phyloP scores from a whole-genome alignment of 2,329 filamentous ascomycete species.

The Cytospora schulzeri region DNA sequence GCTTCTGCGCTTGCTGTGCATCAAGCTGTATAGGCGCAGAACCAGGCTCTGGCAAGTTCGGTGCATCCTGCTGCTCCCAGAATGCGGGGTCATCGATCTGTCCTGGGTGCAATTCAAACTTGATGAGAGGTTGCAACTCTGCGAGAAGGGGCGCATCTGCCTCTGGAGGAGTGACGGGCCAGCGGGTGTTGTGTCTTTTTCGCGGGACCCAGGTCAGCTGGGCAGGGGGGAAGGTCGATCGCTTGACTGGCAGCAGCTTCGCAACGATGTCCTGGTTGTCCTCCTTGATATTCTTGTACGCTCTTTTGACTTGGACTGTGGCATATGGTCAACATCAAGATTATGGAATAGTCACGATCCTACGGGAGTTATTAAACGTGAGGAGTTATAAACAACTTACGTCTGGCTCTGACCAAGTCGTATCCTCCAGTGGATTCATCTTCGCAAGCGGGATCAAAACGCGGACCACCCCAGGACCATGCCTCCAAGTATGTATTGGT shows the following conservation, averaged over 20 bases:
- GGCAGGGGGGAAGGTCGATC: slow-evolving; percentile 7
- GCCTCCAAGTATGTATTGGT: slow-evolving; percentile 35
- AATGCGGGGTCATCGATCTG: slow-evolving; percentile 9
- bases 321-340: not conserved
- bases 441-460: slow-evolving; percentile 34
- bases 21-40: not conserved
- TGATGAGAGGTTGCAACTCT: slow-evolving; percentile 31
- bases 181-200: slow-evolving; percentile 39
- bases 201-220: slow-evolving; percentile 34
- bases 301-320: slow-evolving; percentile 18
- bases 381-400: slow-evolving; percentile 26
- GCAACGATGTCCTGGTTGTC: slow-evolving; percentile 18
- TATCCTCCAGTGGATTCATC: slow-evolving; percentile 16
- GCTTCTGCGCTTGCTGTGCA: not conserved
- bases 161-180: slow-evolving; percentile 33
- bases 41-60: not conserved
- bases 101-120: slow-evolving; percentile 27
- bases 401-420: slow-evolving; percentile 33
- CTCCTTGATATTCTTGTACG: slow-evolving; percentile 13
- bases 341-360: not conserved
- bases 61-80: slow-evolving; percentile 1
- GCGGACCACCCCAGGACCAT: slow-evolving; percentile 37
- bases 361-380: too few species aligned
- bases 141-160: slow-evolving; percentile 28
- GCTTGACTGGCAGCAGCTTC: slow-evolving; percentile 1